Evolutionary conservation across 768 basidiomycete species (phyloP), one percentile per base, ranked within the genome.

Genomic region (Phaffia tasmanica): DNA sequence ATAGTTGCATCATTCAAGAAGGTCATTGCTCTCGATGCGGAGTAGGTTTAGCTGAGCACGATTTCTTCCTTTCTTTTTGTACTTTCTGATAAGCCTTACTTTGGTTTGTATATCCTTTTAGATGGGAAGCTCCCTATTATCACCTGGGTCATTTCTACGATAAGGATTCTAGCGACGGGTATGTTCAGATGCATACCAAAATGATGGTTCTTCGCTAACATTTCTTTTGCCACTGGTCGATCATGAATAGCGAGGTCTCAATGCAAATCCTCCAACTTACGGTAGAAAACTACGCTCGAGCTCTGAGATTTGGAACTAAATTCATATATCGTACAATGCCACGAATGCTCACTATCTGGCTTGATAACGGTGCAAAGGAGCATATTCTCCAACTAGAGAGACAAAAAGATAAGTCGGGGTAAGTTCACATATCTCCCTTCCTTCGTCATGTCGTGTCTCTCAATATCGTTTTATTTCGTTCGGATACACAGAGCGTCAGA

Each of bases 241-340:
- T 35, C 64, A 67, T 65, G n/a, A 57, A 48, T 18, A 19, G 11
- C 61, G 1, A 3, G 1, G 49, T 51, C 27, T 62, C 27, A n/a
- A 71, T 71, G 32, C 25, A 9, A 21, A 70, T 68, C 70, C 68
- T 73, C 46, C 65, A 67, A 51, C 67, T 62, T 86, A 87, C 23
- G 76, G 91, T 72, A 80, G 80, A 72, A 79, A 81, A 70, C 51
- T 94, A 86, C 69, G 79, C 81, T 2, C 83, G 80, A 69, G 86
- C 92, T 1, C 84, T 93, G 56, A 79, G 80, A 72, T 78, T 81
- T 73, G 95, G 95, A 21, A 89, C 92, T 48, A 99, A 99, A 79
- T 95, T 87, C 75, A 86, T 94, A 27, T 98, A 94, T 75, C 94
- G 94, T 74, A 90, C 91, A 0, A 84, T 99, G 68, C 93, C 95